Conservation (phyloP, 768 basidiomycete genomes). For the Psilocybe sp. region DNA sequence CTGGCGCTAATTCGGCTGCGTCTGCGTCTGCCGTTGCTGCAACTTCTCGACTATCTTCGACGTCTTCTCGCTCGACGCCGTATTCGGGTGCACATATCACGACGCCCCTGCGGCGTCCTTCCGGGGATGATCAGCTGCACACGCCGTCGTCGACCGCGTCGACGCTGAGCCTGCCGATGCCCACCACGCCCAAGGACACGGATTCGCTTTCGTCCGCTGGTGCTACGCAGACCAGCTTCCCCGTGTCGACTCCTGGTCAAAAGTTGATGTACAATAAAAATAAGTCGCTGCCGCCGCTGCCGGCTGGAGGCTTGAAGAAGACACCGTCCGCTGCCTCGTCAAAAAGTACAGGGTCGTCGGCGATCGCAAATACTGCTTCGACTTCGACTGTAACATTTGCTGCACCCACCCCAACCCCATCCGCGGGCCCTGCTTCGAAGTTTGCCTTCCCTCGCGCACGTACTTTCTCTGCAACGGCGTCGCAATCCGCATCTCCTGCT, state of each 20-base stretch:
- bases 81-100: neutral
- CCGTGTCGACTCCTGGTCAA: neutral
- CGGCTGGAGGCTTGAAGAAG: slow-evolving; percentile 18
- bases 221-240: slow-evolving; percentile 9
- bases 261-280: slow-evolving; percentile 24
- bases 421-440: too few species aligned
- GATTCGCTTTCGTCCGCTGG: slow-evolving; percentile 2
- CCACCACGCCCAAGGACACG: slow-evolving; percentile 31
- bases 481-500: slow-evolving; percentile 3
- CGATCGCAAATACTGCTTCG: neutral
- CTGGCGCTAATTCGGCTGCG: neutral
- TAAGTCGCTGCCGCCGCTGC: slow-evolving; percentile 35
- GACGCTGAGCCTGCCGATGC: slow-evolving; percentile 31
- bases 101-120: neutral
- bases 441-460: slow-evolving; percentile 22
- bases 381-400: neutral
- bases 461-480: slow-evolving; percentile 19
- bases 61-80: neutral
- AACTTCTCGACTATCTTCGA: slow-evolving; percentile 5
- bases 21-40: neutral
- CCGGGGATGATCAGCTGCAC: slow-evolving; percentile 16
- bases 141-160: slow-evolving; percentile 34
- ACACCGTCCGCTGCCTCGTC: slow-evolving; percentile 1
- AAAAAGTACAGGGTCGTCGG: too few species aligned
- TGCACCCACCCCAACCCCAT: neutral